Base-by-base conservation (phyloP, 805 yeast species). In the Candida michaelii region DNA sequence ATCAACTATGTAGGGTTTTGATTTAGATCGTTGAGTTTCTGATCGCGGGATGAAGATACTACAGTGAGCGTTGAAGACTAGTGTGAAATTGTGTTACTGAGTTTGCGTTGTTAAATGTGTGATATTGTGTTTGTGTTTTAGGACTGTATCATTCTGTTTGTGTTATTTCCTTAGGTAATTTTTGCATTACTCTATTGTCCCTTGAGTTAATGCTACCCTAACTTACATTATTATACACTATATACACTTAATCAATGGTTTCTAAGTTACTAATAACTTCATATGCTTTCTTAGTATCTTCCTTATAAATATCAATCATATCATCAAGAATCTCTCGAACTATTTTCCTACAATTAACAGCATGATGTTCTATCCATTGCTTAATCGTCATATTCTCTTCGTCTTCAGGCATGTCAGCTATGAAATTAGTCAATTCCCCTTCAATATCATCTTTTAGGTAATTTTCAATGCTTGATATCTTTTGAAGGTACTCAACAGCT, bases 371-470 rank as follows among this genome's bases (percentile, higher is more conserved):
- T 15, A 85, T 62, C 95, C 95, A 89, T 45, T 84, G 77, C 37
- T 73, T 70, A n/a, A 88, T 75, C 0, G 85, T 77, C 83, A 83
- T 79, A 10, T 76, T 69, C 50, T 85, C 67, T 54, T 85, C 89
- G 18, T 76, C 76, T 23, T 75, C 79, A 0, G 91, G 90, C 79
- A 85, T 80, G 32, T 79, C 79, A 1, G 80, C 71, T 5, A 84
- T 78, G 52, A 85, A 85, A 38, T 69, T 69, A 0, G 86, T 77
- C 16, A 85, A 60, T 21, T 75, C 74, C 1, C 91, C 89, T 44
- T 82, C 87, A 30, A 68, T 57, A 55, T 85, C 95, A 47, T 82
- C 79, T 48, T 75, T 71, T 13, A 82, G 60, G 30, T 70, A 68
- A 46, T 67, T 69, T 7, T 58, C 58, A 0, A 73, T 61, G 7